Evolutionary conservation across 768 basidiomycete species (phyloP).

Genomic region (Termitomyces sp.): DNA sequence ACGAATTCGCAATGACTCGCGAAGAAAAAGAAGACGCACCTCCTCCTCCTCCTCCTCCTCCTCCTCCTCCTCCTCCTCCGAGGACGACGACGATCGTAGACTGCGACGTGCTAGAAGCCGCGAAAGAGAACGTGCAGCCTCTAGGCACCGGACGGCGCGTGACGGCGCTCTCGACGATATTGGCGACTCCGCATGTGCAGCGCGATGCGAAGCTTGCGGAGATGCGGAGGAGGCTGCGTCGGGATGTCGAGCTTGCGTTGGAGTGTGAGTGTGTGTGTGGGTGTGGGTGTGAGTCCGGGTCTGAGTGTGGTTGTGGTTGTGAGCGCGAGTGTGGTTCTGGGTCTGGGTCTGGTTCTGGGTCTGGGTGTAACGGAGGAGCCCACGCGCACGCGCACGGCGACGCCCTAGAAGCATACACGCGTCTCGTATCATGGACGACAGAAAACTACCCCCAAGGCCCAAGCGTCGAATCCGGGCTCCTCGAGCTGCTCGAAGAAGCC

Average conservation of each 20-base stretch:
- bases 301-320: no score
- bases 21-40: conserved; percentile 22
- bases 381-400: conserved; percentile 40
- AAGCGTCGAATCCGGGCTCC: conserved; percentile 82
- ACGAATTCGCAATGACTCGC: no score
- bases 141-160: conserved; percentile 76
- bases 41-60: no score
- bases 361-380: no score
- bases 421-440: conserved; percentile 86
- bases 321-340: no score
- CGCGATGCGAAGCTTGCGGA: conserved; percentile 65
- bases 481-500: conserved; percentile 89
- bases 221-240: conserved; percentile 59
- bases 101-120: conserved; percentile 75
- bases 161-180: conserved; percentile 67
- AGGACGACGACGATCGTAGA: conserved; percentile 58
- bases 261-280: conserved; percentile 24
- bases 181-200: conserved; percentile 73
- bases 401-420: conserved; percentile 81
- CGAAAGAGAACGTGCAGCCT: conserved; percentile 86
- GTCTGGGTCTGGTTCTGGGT: conserved; percentile 17
- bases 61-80: no score
- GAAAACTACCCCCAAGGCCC: conserved; percentile 95
- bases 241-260: conserved; percentile 70
- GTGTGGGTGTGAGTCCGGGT: no score